These are phyloP conservation scores for Scheffersomyces ergatensis DNA, from an alignment of 805 yeast genomes.

Conservation along the genomic window DNA sequence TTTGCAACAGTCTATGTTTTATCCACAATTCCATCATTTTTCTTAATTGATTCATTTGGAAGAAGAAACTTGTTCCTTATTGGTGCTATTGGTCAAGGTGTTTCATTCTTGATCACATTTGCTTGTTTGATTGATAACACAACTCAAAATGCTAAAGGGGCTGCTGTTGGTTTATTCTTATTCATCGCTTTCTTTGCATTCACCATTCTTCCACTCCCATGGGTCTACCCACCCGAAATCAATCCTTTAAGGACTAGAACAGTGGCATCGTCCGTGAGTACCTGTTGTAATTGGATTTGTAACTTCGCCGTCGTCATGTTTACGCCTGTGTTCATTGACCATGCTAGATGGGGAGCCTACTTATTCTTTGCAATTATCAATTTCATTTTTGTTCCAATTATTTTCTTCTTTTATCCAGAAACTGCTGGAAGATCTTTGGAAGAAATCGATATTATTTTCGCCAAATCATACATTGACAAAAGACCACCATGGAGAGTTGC, in stretches of 20 bases:
- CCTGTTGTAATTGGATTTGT: constrained; percentile 45
- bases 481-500: constrained; percentile 65
- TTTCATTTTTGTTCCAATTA: constrained; percentile 35
- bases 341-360: constrained; percentile 40
- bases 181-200: constrained; percentile 43
- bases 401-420: constrained; percentile 46
- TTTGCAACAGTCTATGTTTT: constrained; percentile 61
- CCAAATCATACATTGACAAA: constrained; percentile 58
- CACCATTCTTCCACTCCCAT: constrained; percentile 44
- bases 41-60: constrained; percentile 41
- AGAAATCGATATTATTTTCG: constrained; percentile 57
- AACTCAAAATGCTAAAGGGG: constrained; percentile 38
- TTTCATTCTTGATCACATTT: constrained; percentile 38
- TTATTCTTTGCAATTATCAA: constrained; percentile 40
- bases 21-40: constrained; percentile 45
- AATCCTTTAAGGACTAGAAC: constrained; percentile 48
- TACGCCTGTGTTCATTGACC: constrained; percentile 39
- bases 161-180: constrained; percentile 45
- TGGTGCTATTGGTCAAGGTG: constrained; percentile 43
- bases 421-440: constrained; percentile 45
- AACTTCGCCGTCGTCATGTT: constrained; percentile 48
- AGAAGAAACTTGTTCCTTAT: constrained; percentile 45
- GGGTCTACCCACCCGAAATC: constrained; percentile 48
- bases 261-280: constrained; percentile 40
- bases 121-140: constrained; percentile 35